A percentile compares a stretch with the other conserved stretches of the same genome.
These are phyloP conservation scores for Macadamia integrifolia DNA, from an alignment of 164 flowering plant species.

Conservation along the genomic window DNA sequence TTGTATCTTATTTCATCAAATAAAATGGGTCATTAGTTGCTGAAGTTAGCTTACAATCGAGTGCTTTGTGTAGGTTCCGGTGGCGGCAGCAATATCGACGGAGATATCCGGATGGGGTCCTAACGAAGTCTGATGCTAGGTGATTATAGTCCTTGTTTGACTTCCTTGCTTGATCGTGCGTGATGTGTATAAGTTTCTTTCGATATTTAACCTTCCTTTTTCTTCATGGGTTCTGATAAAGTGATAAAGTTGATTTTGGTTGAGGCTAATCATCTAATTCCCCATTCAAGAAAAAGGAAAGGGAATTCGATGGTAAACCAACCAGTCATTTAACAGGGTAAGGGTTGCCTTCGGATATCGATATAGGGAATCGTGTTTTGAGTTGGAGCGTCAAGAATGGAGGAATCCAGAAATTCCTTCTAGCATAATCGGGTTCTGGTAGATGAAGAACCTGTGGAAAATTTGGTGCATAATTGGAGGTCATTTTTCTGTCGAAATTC, in stretches of 20 bases:
- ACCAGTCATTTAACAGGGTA: not conserved
- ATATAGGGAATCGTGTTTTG: not conserved
- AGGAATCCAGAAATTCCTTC: not conserved
- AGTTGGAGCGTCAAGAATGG: not conserved
- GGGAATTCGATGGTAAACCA: not conserved
- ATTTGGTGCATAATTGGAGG: not conserved
- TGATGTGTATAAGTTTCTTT: not conserved
- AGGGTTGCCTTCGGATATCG: not conserved
- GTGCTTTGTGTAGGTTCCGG: constrained; percentile 44
- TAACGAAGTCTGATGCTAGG: constrained; percentile 67
- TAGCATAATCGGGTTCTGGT: not conserved
- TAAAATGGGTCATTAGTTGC: not conserved
- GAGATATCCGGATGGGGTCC: constrained; percentile 65
- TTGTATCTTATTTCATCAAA: not conserved
- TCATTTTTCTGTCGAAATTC: not conserved
- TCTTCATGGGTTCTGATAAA: not conserved
- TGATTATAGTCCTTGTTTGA: constrained; percentile 9
- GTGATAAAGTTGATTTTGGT: not conserved
- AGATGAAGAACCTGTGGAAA: not conserved
- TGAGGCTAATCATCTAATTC: not conserved
- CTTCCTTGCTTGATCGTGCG: not conserved
- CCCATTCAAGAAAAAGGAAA: too few species aligned
- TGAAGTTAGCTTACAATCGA: not conserved
- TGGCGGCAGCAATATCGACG: constrained; percentile 86
- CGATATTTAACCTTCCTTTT: not conserved